A percentile compares a stretch with the other conserved stretches of the same genome.
These are phyloP conservation scores for Entomortierella beljakovae DNA, from an alignment of 192 early-diverging fungal genomes.

Conservation along the genomic window DNA sequence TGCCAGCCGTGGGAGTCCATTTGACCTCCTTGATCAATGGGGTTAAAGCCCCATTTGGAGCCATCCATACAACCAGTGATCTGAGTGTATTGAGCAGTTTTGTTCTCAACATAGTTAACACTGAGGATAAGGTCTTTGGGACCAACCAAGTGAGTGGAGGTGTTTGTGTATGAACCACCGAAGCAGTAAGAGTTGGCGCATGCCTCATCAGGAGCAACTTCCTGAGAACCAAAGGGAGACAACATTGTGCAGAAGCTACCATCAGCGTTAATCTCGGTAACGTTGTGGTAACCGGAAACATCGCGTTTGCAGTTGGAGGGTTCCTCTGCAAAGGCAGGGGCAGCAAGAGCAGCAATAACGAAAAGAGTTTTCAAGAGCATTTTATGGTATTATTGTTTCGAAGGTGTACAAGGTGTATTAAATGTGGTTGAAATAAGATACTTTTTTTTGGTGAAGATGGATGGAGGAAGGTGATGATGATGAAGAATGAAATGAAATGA, in stretches of 20 bases:
- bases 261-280: constrained; percentile 10
- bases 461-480: not conserved
- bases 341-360: constrained; percentile 11
- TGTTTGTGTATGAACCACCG: not conserved
- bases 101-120: constrained; percentile 12
- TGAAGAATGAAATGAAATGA: not conserved
- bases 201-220: constrained; percentile 30
- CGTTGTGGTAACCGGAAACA: constrained; percentile 4
- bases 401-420: not conserved
- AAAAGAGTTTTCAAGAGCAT: not conserved
- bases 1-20: constrained; percentile 55
- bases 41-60: constrained; percentile 31
- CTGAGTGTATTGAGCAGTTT: constrained; percentile 24
- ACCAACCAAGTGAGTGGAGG: not conserved
- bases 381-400: too few relatives aligned
- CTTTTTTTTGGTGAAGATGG: not conserved
- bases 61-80: constrained; percentile 53
- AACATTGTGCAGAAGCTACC: constrained; percentile 35
- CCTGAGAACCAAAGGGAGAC: constrained; percentile 12
- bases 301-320: constrained; percentile 13
- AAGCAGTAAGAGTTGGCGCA: constrained; percentile 30
- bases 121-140: constrained; percentile 19
- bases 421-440: not conserved
- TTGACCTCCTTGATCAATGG: constrained; percentile 52
- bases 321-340: constrained; percentile 28